Conservation (phyloP, 495 filamentous ascomycete species). For the Penicillium taxi region DNA sequence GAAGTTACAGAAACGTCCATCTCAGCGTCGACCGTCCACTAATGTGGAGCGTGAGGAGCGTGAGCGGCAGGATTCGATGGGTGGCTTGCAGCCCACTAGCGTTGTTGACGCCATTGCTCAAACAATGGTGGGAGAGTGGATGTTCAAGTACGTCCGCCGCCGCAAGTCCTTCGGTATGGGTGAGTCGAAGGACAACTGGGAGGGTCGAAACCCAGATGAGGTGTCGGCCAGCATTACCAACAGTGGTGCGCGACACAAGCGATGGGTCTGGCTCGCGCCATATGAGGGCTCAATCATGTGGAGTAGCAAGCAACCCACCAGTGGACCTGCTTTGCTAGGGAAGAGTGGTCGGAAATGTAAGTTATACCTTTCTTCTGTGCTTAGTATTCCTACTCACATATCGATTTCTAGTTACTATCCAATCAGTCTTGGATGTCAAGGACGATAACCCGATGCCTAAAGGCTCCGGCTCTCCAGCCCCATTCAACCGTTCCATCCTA, state of each 20-base stretch:
- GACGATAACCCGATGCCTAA: slow-evolving; percentile 88
- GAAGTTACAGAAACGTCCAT: slow-evolving; percentile 11
- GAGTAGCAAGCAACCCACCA: slow-evolving; percentile 95
- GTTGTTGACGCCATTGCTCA: slow-evolving; percentile 98
- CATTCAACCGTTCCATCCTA: slow-evolving; percentile 90
- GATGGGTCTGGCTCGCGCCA: slow-evolving; percentile 97
- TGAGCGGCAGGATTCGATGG: slow-evolving; percentile 45
- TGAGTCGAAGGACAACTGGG: slow-evolving; percentile 58
- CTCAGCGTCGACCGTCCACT: slow-evolving; percentile 18
- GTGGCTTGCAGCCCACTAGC: slow-evolving; percentile 59
- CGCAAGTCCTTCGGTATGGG: slow-evolving; percentile 77
- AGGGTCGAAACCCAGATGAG: slow-evolving; percentile 41
- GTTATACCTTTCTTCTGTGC: slow-evolving; percentile 22
- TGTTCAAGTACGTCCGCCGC: slow-evolving; percentile 96
- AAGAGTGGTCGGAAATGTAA: slow-evolving; percentile 94
- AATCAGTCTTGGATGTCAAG: slow-evolving; percentile 94
- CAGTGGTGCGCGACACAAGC: slow-evolving; percentile 70
- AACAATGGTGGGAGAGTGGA: slow-evolving; percentile 99
- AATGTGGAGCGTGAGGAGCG: slow-evolving; percentile 22
- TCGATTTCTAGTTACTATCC: slow-evolving; percentile 66
- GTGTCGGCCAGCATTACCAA: slow-evolving; percentile 47
- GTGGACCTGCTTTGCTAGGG: slow-evolving; percentile 78
- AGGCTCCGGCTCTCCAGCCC: slow-evolving; percentile 41
- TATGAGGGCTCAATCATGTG: slow-evolving; percentile 95
- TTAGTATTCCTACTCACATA: slow-evolving; percentile 3